phyloP scores from a whole-genome alignment of 2,329 filamentous ascomycete species.

The Fusarium sp. region DNA sequence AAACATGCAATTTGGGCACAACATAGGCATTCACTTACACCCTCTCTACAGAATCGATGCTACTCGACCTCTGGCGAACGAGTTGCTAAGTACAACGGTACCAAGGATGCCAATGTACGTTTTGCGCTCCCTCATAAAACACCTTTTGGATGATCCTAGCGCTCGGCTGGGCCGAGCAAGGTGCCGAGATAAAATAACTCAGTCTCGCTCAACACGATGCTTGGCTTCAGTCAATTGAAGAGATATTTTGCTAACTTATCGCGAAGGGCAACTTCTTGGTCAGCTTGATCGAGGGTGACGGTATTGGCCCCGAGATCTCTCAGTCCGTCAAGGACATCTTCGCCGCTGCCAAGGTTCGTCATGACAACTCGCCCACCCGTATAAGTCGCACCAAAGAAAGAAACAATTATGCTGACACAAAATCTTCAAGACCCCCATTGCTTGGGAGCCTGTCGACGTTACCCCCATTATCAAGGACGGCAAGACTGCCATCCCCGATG shows the following conservation, averaged over 20 bases:
- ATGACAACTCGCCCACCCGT: conserved; percentile 18
- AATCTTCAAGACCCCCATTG: conserved; percentile 76
- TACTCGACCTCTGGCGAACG: conserved; percentile 74
- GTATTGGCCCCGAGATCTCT: conserved; percentile 97
- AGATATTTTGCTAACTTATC: conserved; percentile 39
- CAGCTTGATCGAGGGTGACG: conserved; percentile 97
- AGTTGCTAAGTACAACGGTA: conserved; percentile 93
- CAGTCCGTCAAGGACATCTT: conserved; percentile 99
- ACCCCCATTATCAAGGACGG: conserved; percentile 93
- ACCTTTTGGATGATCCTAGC: conserved; percentile 22
- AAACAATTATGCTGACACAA: conserved; percentile 38
- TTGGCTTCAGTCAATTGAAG: conserved; percentile 24
- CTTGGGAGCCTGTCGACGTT: conserved; percentile 98
- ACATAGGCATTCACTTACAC: conserved; percentile 31
- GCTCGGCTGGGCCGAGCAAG: conserved; percentile 42
- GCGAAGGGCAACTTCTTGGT: conserved; percentile 91
- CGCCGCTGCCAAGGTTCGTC: conserved; percentile 84
- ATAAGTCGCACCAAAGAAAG: not conserved
- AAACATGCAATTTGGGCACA: conserved; percentile 19
- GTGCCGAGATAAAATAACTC: conserved; percentile 55
- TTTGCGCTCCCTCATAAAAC: conserved; percentile 31
- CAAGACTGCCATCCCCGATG: conserved; percentile 93
- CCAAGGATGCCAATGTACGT: conserved; percentile 87
- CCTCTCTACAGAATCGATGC: conserved; percentile 60
- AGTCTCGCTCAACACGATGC: conserved; percentile 39